Evolutionary conservation across 192 early-diverging fungal genomes (phyloP), one percentile per base, ranked within the genome.

Genomic region (Podila horticola): DNA sequence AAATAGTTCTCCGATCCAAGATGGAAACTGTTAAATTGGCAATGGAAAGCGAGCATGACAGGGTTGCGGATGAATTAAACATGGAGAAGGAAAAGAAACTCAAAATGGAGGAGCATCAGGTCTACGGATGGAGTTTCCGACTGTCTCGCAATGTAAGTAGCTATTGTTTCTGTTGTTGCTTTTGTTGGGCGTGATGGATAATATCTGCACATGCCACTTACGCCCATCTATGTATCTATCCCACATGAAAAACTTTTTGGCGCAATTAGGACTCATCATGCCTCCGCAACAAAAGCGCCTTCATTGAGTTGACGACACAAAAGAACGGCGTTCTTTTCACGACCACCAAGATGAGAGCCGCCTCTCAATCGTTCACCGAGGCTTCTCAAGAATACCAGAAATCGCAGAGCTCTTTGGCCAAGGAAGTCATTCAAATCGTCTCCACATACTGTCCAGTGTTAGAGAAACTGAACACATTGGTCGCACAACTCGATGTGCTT

Each of bases 271-370:
- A 97, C 55, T 88, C 93, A 20, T 66, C 87, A 11, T 86, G 84
- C 19, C 85, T 98, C 48, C 90, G 95, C 15, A 88, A 91, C 58
- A 91, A 93, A 49, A 74, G 81, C 41, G 85, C 86, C 61, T 97
- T 92, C 74, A 93, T 93, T 72, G 97, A 99, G 83, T 88, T 96
- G 51, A 73, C 94, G 11, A 96, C 96, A 19, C 93, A 93, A 62
- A 97, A 97, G 74, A 91, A 92, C 19, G 97, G 98, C 24, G 93
- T 95, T 0, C 85, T 91, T 26, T 98, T 99, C 77, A 95, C 96
- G 0, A 98, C 95, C 0, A 69, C 88, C 13, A 87, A 82, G 36
- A 70, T 99, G 72, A 84, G 90, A 34, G 73, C 89, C 10, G 75
- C 96, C 33, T 92, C 87, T 61, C 81, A 86, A 19, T 74, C 88